Evolutionary conservation across 176 grass and related monocot genomes (phyloP).

Genomic region (Eremochloa ophiuroides): DNA sequence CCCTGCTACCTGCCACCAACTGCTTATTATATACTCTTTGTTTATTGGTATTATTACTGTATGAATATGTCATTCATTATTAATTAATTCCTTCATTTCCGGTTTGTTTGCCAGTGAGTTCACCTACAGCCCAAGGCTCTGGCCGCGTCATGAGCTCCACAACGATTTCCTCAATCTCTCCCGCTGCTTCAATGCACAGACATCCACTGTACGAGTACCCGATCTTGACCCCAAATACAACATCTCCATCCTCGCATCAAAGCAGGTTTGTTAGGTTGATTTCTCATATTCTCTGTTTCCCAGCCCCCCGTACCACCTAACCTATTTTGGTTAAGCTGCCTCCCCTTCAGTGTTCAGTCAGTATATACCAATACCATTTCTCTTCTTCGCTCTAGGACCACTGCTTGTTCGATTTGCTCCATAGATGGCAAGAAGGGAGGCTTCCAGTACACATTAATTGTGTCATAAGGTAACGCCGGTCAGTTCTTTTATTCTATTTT

Average conservation of each 20-base stretch:
- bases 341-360: too few relatives aligned
- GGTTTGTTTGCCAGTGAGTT: conserved; percentile 55
- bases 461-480: conserved; percentile 58
- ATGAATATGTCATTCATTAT: too few relatives aligned
- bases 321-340: not conserved
- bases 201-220: conserved; percentile 55
- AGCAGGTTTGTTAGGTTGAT: conserved; percentile 35
- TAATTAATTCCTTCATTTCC: too few relatives aligned
- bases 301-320: too few relatives aligned
- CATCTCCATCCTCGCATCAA: conserved; percentile 77
- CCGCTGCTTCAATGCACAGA: conserved; percentile 58
- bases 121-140: conserved; percentile 49
- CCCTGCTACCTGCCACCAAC: too few relatives aligned
- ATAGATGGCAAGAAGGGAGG: conserved; percentile 77
- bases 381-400: conserved; percentile 54
- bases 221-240: conserved; percentile 84
- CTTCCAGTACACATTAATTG: conserved; percentile 74
- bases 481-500: too few relatives aligned
- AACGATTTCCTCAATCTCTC: conserved; percentile 58
- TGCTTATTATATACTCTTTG: too few relatives aligned
- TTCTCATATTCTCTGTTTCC: not conserved
- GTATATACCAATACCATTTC: not conserved
- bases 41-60: too few relatives aligned
- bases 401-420: conserved; percentile 73
- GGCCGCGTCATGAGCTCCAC: conserved; percentile 56